Conservation (phyloP, 805 yeast species). For the Starmerella floricola region DNA sequence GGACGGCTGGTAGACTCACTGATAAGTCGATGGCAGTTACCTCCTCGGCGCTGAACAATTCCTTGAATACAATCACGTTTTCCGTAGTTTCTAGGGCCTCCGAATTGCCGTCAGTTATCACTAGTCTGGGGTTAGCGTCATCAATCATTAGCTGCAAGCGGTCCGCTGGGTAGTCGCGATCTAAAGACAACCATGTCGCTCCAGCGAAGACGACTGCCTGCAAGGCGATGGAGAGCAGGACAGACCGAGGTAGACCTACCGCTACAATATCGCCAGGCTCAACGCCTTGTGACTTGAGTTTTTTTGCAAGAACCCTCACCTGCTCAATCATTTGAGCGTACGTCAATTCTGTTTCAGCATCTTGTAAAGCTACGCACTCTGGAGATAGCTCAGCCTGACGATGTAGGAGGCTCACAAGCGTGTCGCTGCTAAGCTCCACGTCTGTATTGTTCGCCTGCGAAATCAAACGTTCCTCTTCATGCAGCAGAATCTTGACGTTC, state of each 20-base stretch:
- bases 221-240: conserved; percentile 5
- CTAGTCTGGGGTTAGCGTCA: conserved; percentile 10
- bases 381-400: conserved; percentile 3
- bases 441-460: background rate
- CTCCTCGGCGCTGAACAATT: background rate
- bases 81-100: background rate
- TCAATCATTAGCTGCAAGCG: conserved; percentile 11
- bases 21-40: background rate
- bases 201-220: conserved; percentile 10
- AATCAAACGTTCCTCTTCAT: background rate
- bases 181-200: conserved; percentile 13
- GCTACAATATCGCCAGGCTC: conserved; percentile 13
- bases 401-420: conserved; percentile 1
- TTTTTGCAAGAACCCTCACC: background rate
- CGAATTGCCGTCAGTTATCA: background rate
- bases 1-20: too few relatives aligned
- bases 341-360: background rate
- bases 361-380: conserved; percentile 4
- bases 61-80: background rate
- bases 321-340: conserved; percentile 4
- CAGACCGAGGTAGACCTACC: conserved; percentile 8
- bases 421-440: background rate
- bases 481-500: conserved; percentile 1
- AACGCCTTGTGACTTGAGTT: conserved; percentile 1
- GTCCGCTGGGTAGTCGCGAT: conserved; percentile 10